Base-by-base conservation (phyloP, 2,329 filamentous ascomycete species). In the Coniochaeta ligniaria region DNA sequence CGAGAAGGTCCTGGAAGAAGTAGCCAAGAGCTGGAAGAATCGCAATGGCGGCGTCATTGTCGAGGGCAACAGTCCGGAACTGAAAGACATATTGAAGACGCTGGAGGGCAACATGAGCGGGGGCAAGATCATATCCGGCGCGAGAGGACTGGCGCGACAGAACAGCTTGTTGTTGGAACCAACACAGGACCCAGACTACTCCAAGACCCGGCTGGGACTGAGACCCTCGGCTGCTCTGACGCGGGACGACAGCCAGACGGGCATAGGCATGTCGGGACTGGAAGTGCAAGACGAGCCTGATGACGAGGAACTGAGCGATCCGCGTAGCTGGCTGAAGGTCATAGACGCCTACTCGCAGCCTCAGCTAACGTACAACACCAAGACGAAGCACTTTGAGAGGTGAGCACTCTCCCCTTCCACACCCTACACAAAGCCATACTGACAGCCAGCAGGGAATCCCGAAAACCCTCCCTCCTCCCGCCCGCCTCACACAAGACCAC, bases 331-430 rank as follows among this genome's bases (percentile, higher is more conserved):
- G 90, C 76, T 98, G 28, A 94, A 90, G 71, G 83, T 96, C 28
- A 79, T 97, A 54, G 85, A 85, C 63, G 92, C 95, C 0, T 96
- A 90, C 71, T 87, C 95, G 9, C 93, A 97, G 72, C 95, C 95
- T 5, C 83, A 89, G 58, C 79, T 92, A 68, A 73, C 85, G 26
- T 96, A 92, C 72, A 92, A 93, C 67, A 81, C 87, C 22, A 76
- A 78, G 9, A 96, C 96, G 77, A 96, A 96, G 70, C 91, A 97
- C 69, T 97, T 98, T 71, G 91, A 98, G 69, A 86, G 81, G 88
- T 89, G 68, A 54, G 75, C 5, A 31, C 7, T 14, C 26, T 31
- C 47, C 12, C 20, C 16, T 52, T 22, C 12, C 22, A n/a, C 33
- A 31, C 22, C 16, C 6, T 17, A 17, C 9, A 31, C 28, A 5